Conservation (phyloP, 371 early-diverging fungal species). For the Lichtheimia hyalospora region DNA sequence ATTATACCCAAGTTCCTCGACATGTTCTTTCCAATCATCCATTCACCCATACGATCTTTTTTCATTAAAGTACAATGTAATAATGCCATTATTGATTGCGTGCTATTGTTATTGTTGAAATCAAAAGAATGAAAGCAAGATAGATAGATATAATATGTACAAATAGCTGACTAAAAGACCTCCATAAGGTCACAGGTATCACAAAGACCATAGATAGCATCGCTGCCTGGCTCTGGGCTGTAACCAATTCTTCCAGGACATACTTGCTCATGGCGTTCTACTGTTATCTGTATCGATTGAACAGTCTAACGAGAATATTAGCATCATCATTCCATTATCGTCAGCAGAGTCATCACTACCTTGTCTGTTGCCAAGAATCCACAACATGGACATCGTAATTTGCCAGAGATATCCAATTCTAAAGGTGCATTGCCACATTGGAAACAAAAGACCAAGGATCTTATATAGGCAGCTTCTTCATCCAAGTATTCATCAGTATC, state of each 20-base stretch:
- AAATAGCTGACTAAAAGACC: conserved; percentile 5
- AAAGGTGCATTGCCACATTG: conserved; percentile 2
- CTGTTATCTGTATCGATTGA: not conserved
- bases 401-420: not conserved
- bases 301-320: conserved; percentile 7
- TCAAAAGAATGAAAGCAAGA: no score
- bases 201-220: conserved; percentile 14
- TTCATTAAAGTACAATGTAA: no score
- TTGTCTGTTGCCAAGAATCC: conserved; percentile 9
- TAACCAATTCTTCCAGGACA: conserved; percentile 9
- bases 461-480: conserved; percentile 1
- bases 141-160: no score
- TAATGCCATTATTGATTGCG: no score
- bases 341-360: conserved; percentile 3
- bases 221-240: conserved; percentile 13
- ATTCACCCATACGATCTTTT: no score
- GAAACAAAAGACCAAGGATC: not conserved
- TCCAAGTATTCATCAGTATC: not conserved
- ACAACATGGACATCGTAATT: conserved; percentile 6
- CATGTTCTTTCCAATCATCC: no score
- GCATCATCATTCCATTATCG: not conserved
- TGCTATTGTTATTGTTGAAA: no score
- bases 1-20: no score
- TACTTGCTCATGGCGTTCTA: conserved; percentile 2
- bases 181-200: conserved; percentile 12